Conservation (phyloP, 805 yeast species). For the Nakazawaea laoshanensis region DNA sequence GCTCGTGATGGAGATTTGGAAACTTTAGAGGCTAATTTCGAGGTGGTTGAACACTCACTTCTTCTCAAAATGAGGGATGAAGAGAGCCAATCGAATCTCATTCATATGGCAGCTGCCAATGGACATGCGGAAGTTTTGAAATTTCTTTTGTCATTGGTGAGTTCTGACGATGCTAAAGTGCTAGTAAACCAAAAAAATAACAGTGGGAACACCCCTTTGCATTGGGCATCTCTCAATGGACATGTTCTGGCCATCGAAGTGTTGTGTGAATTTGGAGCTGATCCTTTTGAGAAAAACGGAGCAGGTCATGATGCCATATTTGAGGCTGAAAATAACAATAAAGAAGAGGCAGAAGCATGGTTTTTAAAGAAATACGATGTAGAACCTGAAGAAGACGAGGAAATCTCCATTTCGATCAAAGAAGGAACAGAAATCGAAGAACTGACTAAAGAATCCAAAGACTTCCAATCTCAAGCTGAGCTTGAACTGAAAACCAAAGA, state of each 20-base stretch:
- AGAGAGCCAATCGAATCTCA: conserved; percentile 58
- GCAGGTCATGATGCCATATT: conserved; percentile 77
- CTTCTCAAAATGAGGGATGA: conserved; percentile 50
- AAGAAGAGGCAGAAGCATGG: conserved; percentile 71
- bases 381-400: conserved; percentile 46
- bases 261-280: conserved; percentile 72
- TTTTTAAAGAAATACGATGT: conserved; percentile 67
- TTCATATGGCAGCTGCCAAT: conserved; percentile 95
- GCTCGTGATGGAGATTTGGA: conserved; percentile 87
- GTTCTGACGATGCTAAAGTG: conserved; percentile 33
- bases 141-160: conserved; percentile 44
- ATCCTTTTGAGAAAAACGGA: conserved; percentile 69
- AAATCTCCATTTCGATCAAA: conserved; percentile 31
- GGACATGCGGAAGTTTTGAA: conserved; percentile 70
- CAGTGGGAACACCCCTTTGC: conserved; percentile 89
- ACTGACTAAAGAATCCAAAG: conserved; percentile 36
- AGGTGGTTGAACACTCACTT: conserved; percentile 34
- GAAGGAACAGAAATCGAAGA: conserved; percentile 45
- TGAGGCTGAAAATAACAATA: conserved; percentile 79
- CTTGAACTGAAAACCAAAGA: too few relatives aligned
- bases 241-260: conserved; percentile 62
- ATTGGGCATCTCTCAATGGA: conserved; percentile 94
- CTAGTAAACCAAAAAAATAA: conserved; percentile 52
- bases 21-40: conserved; percentile 60
- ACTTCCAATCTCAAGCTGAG: conserved; percentile 12